Evolutionary conservation across 2,329 filamentous ascomycete genomes (phyloP).

Genomic region (Talaromyces sp.): DNA sequence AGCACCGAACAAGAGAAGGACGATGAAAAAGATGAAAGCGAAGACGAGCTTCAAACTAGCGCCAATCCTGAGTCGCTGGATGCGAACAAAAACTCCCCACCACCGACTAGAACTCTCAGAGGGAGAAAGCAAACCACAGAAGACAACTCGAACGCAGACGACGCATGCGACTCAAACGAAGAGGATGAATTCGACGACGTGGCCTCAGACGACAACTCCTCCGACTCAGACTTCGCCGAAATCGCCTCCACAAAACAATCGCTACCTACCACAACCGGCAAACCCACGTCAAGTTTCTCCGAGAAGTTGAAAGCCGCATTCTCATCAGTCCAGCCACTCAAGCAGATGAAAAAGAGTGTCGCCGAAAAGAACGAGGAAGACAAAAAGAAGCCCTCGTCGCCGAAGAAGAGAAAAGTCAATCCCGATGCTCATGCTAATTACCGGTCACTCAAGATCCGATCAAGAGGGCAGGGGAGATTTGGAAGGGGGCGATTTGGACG

Average conservation of each 20-base stretch:
- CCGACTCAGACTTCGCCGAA: constrained; percentile 13
- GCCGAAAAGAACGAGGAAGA: constrained; percentile 14
- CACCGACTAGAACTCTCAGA: neutral
- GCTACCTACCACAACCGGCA: constrained; percentile 12
- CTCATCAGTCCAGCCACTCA: constrained; percentile 21
- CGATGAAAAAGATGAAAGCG: constrained; percentile 29
- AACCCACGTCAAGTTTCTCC: constrained; percentile 29
- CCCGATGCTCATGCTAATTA: constrained; percentile 49
- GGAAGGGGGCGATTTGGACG: constrained; percentile 28
- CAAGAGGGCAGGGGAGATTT: constrained; percentile 37
- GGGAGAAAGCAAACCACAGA: neutral
- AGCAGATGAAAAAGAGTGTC: constrained; percentile 15
- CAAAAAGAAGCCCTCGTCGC: constrained; percentile 24
- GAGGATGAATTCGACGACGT: constrained; percentile 17
- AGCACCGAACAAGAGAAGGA: constrained; percentile 18
- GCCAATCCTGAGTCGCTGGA: neutral
- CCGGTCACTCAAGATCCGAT: constrained; percentile 46
- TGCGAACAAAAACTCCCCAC: neutral
- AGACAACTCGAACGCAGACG: neutral
- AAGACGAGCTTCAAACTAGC: constrained; percentile 22
- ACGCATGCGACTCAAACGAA: neutral
- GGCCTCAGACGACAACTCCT: constrained; percentile 19
- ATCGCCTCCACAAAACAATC: constrained; percentile 1
- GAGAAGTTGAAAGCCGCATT: constrained; percentile 38
- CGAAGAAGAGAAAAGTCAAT: constrained; percentile 39